phyloP scores from a whole-genome alignment of 352 stramenopile genomes.

The Thraustochytrium sp. region DNA sequence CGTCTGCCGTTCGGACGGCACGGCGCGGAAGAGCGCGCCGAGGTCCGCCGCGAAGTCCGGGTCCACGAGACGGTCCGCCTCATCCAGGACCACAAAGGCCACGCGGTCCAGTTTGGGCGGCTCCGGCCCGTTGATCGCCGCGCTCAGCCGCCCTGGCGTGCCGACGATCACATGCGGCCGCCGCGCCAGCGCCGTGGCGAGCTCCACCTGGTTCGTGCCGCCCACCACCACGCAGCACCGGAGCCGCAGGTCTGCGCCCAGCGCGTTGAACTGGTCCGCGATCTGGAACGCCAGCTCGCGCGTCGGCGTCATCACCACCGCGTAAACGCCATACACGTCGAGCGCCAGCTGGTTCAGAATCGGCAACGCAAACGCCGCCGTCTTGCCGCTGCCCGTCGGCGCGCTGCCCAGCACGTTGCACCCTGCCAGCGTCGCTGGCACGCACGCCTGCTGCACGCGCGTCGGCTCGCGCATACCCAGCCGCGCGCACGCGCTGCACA shows the following conservation, averaged over 20 bases:
- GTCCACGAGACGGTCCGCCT: conserved; percentile 89
- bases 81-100: conserved; percentile 93
- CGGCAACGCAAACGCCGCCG: conserved; percentile 92
- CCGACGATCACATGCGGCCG: conserved; percentile 93
- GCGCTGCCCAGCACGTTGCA: conserved; percentile 84
- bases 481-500: conserved; percentile 71
- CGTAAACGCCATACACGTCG: conserved; percentile 77
- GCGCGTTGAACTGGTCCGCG: conserved; percentile 89
- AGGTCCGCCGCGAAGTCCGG: conserved; percentile 76
- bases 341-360: conserved; percentile 83
- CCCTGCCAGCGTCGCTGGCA: conserved; percentile 76
- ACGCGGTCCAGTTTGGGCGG: conserved; percentile 57
- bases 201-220: conserved; percentile 85
- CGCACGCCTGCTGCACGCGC: conserved; percentile 72
- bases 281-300: conserved; percentile 97
- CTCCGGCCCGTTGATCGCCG: conserved; percentile 58
- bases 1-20: conserved; percentile 80
- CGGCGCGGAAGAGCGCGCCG: conserved; percentile 68
- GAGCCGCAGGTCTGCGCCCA: conserved; percentile 78
- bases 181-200: conserved; percentile 74
- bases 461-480: conserved; percentile 76
- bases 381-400: conserved; percentile 94
- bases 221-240: conserved; percentile 90
- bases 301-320: conserved; percentile 90
- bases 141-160: conserved; percentile 87